Evolutionary conservation across 192 early-diverging fungal species (phyloP), one percentile per base, ranked within the genome.

Genomic region (Coemansia sp.): DNA sequence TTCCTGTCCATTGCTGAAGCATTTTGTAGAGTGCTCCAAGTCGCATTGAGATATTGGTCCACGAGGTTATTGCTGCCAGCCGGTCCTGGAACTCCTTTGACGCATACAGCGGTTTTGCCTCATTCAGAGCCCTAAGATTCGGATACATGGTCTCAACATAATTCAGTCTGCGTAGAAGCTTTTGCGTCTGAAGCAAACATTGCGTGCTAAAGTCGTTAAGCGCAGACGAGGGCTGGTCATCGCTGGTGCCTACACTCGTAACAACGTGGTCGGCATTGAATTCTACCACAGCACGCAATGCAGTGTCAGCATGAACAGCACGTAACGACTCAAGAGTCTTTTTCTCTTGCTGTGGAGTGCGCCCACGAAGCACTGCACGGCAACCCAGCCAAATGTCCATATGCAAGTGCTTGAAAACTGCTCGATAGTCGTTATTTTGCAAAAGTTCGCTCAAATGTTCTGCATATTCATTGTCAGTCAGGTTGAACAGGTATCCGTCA

Each of bases 1-100:
- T 91, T 32, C 90, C 92, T 4, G 92, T 93, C 94, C 94, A 95
- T 56, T 89, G 86, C 63, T 88, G 85, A 36, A 95, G 78, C 74
- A 95, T 91, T 61, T 84, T 86, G 65, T 87, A 77, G 62, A 94
- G 89, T 32, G 88, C 87, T 36, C 87, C 84, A 19, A 95, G 77
- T 41, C 88, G 87, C 48, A 87, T 88, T 21, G 87, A 88, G 5
- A 92, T 77, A 45, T 91, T 90, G 52, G 88, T 81, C 89, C 91
- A 95, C 11, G 92, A 86, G 55, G 85, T 90, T 8, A 95, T 78
- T 1, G 91, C 91, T 70, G 88, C 85, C 41, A 93, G 66, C 56
- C 88, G 89, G 6, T 77, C 71, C 68, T 93, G 90, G 65, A 94
- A 93, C 41, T 77, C 74, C 16, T 68, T 48, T 6, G 88, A 88